Percentiles rank a stretch among this genome's conserved stretches.
These are phyloP conservation scores for Fusarium bactridioides DNA, from an alignment of 2,329 filamentous ascomycete genomes.

Conservation along the genomic window DNA sequence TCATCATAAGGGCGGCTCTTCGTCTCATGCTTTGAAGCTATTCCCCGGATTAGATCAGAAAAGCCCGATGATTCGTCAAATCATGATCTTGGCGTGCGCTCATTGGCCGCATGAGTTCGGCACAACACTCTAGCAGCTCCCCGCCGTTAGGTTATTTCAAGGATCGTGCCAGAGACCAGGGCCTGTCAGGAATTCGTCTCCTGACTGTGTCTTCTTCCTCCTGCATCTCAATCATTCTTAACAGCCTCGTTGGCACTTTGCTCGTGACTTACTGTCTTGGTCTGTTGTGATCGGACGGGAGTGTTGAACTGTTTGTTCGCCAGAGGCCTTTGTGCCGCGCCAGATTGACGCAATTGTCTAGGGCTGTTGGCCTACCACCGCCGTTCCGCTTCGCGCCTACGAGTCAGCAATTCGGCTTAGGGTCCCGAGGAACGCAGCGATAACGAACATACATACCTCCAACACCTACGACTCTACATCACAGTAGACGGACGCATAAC, in stretches of 20 bases:
- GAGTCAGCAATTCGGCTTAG: constrained; percentile 32
- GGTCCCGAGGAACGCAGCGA: constrained; percentile 28
- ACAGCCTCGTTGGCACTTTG: constrained; percentile 15
- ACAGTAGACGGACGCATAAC: not conserved
- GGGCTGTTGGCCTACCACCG: constrained; percentile 16
- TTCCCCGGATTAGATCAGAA: constrained; percentile 26
- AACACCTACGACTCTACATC: constrained; percentile 1
- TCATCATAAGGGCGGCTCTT: constrained; percentile 6
- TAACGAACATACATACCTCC: constrained; percentile 21
- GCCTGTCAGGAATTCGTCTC: constrained; percentile 36
- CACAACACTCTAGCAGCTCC: constrained; percentile 4
- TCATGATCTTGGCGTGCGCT: not conserved
- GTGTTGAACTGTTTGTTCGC: constrained; percentile 16
- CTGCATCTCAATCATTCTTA: constrained; percentile 31
- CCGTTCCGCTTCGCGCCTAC: constrained; percentile 20
- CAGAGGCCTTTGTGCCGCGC: constrained; percentile 34
- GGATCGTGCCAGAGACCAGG: constrained; percentile 34
- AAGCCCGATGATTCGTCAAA: constrained; percentile 11
- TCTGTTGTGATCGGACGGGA: constrained; percentile 14
- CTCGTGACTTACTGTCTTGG: constrained; percentile 20
- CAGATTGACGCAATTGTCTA: constrained; percentile 38
- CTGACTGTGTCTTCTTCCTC: constrained; percentile 30
- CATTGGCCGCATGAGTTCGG: constrained; percentile 17
- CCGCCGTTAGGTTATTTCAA: constrained; percentile 24
- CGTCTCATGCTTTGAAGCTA: constrained; percentile 14